Percentiles rank a stretch among this genome's conserved stretches.
phyloP scores from a whole-genome alignment of 805 yeast genomes.

The Saccharomyces eubayanus region DNA sequence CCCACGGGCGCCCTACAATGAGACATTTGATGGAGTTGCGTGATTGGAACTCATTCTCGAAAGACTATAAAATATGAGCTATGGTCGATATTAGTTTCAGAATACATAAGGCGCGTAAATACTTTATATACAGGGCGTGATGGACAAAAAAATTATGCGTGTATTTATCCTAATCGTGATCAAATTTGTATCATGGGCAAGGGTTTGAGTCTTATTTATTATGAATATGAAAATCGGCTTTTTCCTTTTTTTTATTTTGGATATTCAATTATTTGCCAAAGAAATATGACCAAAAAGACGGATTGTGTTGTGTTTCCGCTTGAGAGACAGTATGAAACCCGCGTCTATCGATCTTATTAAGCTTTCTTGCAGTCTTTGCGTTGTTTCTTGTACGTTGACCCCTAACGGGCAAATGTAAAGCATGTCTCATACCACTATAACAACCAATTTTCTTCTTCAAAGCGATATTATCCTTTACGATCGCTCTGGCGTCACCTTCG shows the following conservation, averaged over 20 bases:
- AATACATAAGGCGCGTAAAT: neutral
- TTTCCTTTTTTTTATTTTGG: neutral
- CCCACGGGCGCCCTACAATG: constrained; percentile 97
- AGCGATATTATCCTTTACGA: constrained; percentile 67
- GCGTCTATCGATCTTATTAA: constrained; percentile 68
- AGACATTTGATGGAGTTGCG: constrained; percentile 68
- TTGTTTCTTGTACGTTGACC: constrained; percentile 92
- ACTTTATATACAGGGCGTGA: neutral
- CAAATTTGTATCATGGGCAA: neutral
- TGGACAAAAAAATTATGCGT: neutral
- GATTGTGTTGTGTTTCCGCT: neutral
- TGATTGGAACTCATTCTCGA: constrained; percentile 37
- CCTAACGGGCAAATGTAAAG: constrained; percentile 68
- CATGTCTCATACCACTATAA: constrained; percentile 84
- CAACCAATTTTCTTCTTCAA: constrained; percentile 76
- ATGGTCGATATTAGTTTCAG: neutral
- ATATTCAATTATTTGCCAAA: neutral
- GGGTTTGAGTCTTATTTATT: neutral
- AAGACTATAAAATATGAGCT: constrained; percentile 33
- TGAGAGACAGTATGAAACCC: constrained; percentile 16
- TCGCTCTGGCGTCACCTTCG: constrained; percentile 70
- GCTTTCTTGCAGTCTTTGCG: constrained; percentile 79
- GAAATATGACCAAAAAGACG: neutral
- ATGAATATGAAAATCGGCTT: neutral
- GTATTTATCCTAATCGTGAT: neutral